Percentiles rank a stretch among this genome's conserved stretches.
Conservation (phyloP, 345 rosid genomes). For the Boechera retrofracta region DNA sequence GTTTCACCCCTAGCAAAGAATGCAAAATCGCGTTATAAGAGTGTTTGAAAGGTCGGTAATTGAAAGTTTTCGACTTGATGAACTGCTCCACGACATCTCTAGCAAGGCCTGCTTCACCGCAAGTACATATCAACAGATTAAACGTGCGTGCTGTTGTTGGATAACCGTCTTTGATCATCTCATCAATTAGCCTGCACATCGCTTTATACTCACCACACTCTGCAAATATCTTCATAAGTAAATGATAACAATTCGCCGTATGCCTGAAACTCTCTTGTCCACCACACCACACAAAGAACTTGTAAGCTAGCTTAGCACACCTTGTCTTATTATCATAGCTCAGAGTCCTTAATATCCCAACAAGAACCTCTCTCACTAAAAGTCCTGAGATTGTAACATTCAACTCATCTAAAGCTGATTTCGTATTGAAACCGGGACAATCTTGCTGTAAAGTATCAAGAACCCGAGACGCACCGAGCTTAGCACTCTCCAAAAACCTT, state of each 20-base stretch:
- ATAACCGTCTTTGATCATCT: constrained; percentile 81
- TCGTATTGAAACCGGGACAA: constrained; percentile 73
- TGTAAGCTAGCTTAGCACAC: constrained; percentile 76
- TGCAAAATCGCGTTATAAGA: constrained; percentile 80
- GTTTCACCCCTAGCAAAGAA: constrained; percentile 56
- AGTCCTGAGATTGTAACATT: constrained; percentile 66
- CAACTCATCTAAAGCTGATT: constrained; percentile 59
- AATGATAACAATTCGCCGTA: constrained; percentile 63
- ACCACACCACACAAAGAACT: constrained; percentile 81
- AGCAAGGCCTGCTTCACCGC: constrained; percentile 78
- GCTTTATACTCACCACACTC: constrained; percentile 82
- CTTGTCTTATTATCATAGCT: constrained; percentile 57
- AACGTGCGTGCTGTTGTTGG: constrained; percentile 79
- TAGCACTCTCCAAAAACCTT: constrained; percentile 49
- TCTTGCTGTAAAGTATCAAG: constrained; percentile 73
- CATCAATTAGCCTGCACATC: constrained; percentile 86
- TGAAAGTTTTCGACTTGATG: constrained; percentile 76
- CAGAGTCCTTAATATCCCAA: constrained; percentile 58
- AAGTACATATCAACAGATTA: constrained; percentile 76
- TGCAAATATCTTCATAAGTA: constrained; percentile 81
- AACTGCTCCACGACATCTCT: constrained; percentile 76
- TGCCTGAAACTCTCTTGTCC: constrained; percentile 63
- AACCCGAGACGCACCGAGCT: constrained; percentile 56
- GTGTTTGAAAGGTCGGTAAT: constrained; percentile 75
- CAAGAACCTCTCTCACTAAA: constrained; percentile 82